phyloP scores from a whole-genome alignment of 2,329 filamentous ascomycete species.

The Trichophyton schoenleinii region DNA sequence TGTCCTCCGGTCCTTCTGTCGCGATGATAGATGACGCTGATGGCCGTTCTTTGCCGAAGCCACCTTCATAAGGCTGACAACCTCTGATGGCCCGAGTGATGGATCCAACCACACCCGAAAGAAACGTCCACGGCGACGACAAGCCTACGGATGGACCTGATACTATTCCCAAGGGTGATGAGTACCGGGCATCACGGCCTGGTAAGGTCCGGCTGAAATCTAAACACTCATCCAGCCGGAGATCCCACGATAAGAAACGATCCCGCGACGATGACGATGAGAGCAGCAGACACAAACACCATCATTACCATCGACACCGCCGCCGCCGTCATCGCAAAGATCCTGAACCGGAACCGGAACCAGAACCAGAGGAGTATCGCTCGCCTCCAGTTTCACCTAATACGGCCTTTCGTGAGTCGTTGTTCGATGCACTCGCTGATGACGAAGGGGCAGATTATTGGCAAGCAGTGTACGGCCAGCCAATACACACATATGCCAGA shows the following conservation, averaged over 20 bases:
- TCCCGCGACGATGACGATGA: constrained; percentile 9
- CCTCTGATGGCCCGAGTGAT: not conserved
- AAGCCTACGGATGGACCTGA: not conserved
- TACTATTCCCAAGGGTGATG: constrained; percentile 5
- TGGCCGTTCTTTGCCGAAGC: not conserved
- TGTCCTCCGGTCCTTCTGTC: not conserved
- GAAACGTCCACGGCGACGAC: not conserved
- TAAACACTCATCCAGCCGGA: constrained; percentile 2
- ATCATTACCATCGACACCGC: constrained; percentile 16
- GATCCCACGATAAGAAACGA: not conserved
- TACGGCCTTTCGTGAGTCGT: constrained; percentile 74
- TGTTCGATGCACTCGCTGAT: constrained; percentile 94
- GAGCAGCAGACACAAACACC: constrained; percentile 15
- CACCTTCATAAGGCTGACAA: not conserved
- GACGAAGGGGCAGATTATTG: constrained; percentile 93
- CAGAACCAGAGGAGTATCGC: constrained; percentile 6
- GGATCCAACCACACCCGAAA: not conserved
- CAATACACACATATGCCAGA: constrained; percentile 66
- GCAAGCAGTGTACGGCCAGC: constrained; percentile 93
- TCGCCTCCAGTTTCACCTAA: constrained; percentile 47
- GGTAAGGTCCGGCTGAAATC: constrained; percentile 27
- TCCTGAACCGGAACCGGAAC: constrained; percentile 7
- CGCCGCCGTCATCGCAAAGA: constrained; percentile 21
- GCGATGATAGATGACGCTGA: not conserved
- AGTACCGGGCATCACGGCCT: constrained; percentile 13